Evolutionary conservation across 1,284 basidiomycete species (phyloP).

Genomic region (Lignosus rhinocerotis): DNA sequence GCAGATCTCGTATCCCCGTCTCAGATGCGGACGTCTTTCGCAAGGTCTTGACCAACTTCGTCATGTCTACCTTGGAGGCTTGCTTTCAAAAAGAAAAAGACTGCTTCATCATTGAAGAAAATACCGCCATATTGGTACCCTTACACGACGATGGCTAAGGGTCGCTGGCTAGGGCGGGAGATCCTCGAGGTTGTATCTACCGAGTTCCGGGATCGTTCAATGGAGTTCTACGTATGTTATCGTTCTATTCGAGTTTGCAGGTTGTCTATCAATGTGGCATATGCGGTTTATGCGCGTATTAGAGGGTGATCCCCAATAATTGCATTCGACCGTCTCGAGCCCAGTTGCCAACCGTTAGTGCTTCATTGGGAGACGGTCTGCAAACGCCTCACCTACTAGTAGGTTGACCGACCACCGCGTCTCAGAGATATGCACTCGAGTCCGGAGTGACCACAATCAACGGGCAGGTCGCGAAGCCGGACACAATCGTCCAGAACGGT

Average conservation of each 20-base stretch:
- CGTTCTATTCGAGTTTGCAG: not conserved
- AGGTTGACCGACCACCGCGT: not conserved
- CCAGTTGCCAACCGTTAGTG: not conserved
- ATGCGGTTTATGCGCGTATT: slow-evolving; percentile 2
- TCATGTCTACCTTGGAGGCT: slow-evolving; percentile 19
- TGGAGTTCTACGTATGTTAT: slow-evolving; percentile 89
- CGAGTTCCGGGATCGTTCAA: slow-evolving; percentile 87
- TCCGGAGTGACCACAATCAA: slow-evolving; percentile 96
- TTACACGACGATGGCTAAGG: slow-evolving; percentile 91
- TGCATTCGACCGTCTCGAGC: not conserved
- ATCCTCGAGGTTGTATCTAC: slow-evolving; percentile 86
- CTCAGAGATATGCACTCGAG: slow-evolving; percentile 84
- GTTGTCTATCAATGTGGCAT: slow-evolving; percentile 17
- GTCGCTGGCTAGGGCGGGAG: slow-evolving; percentile 85
- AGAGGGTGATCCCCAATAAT: not conserved
- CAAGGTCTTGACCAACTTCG: slow-evolving; percentile 20
- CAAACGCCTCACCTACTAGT: not conserved
- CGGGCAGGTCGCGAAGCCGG: slow-evolving; percentile 77
- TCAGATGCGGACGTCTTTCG: slow-evolving; percentile 26
- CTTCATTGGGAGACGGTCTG: slow-evolving; percentile 2
- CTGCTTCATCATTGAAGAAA: slow-evolving; percentile 57
- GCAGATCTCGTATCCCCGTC: slow-evolving; percentile 16
- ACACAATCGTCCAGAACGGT: slow-evolving; percentile 82
- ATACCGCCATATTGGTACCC: slow-evolving; percentile 80
- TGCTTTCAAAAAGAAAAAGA: not conserved